phyloP scores from a whole-genome alignment of 805 yeast genomes.

The Wickerhamiella vanderwaltii region DNA sequence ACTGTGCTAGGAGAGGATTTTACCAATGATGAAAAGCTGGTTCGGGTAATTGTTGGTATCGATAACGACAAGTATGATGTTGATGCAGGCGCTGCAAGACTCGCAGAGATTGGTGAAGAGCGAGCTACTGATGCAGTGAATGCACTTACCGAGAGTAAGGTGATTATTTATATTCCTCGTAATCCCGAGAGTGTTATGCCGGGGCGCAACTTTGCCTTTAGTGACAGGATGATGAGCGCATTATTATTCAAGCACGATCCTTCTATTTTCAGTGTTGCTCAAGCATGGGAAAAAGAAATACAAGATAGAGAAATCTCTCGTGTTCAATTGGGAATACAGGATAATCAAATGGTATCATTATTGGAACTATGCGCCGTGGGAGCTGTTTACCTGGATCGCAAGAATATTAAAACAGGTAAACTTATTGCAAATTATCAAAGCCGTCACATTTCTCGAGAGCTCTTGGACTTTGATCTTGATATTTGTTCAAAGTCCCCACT shows the following conservation, averaged over 20 bases:
- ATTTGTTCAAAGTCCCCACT: not conserved
- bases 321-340: constrained; percentile 43
- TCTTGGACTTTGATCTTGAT: constrained; percentile 48
- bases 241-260: constrained; percentile 27
- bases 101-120: constrained; percentile 36
- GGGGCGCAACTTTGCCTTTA: constrained; percentile 42
- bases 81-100: constrained; percentile 35
- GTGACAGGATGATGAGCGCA: constrained; percentile 40
- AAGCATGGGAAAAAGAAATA: constrained; percentile 35
- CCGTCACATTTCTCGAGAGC: constrained; percentile 55
- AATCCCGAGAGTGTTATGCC: constrained; percentile 28
- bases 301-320: constrained; percentile 26
- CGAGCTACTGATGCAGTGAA: constrained; percentile 39
- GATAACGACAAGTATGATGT: constrained; percentile 38
- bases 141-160: constrained; percentile 35
- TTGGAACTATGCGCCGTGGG: constrained; percentile 40
- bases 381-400: constrained; percentile 35
- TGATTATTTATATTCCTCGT: constrained; percentile 29
- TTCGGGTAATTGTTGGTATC: constrained; percentile 45
- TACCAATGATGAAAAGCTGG: constrained; percentile 15
- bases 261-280: constrained; percentile 35
- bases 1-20: constrained; percentile 20
- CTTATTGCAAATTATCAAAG: constrained; percentile 61
- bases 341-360: constrained; percentile 51
- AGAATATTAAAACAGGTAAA: constrained; percentile 37